Conservation (phyloP, 192 early-diverging fungal genomes). For the Backusella psychrophila region DNA sequence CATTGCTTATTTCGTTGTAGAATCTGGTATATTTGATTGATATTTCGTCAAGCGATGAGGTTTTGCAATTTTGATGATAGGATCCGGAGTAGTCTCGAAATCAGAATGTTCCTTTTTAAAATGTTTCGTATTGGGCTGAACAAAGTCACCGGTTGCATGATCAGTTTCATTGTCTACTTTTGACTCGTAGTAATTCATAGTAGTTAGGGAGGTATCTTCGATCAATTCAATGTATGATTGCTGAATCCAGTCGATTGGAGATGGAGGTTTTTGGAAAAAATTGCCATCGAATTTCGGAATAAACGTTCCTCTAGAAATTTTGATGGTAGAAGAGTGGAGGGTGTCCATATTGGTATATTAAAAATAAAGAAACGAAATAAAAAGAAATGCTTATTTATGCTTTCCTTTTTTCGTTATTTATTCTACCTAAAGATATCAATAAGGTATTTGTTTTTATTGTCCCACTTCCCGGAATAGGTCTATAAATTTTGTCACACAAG, state of each 20-base stretch:
- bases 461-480: neutral
- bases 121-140: neutral
- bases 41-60: neutral
- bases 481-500: neutral
- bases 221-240: conserved; percentile 10
- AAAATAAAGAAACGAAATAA: neutral
- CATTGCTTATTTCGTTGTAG: neutral
- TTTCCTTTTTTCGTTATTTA: neutral
- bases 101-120: neutral
- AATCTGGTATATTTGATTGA: neutral
- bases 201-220: neutral
- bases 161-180: neutral
- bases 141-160: too few relatives aligned
- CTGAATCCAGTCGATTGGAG: neutral
- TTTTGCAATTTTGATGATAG: neutral
- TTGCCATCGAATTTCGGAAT: neutral
- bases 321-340: neutral
- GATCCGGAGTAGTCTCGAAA: neutral
- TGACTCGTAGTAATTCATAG: conserved; percentile 1
- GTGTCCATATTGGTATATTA: neutral
- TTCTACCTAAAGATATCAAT: neutral
- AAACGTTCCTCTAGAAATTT: neutral
- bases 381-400: neutral
- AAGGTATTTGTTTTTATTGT: conserved; percentile 3
- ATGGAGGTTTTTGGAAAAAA: neutral